Evolutionary conservation across 2,329 filamentous ascomycete species (phyloP).

Genomic region (Diplocarpon mali): DNA sequence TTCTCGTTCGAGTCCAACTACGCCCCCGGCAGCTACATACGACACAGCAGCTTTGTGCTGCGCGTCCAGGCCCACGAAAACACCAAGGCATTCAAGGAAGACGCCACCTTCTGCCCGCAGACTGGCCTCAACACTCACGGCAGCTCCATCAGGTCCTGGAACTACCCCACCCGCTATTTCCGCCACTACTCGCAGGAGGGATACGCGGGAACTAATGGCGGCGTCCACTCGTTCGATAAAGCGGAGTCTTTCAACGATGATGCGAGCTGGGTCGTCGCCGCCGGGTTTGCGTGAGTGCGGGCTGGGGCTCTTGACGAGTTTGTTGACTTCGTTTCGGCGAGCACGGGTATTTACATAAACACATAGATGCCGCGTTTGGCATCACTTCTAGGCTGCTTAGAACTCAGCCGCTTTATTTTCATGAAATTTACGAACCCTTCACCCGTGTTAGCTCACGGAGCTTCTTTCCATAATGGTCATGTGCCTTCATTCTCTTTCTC

Average conservation of each 20-base stretch:
- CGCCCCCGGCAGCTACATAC: conserved; percentile 45
- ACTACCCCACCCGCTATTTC: conserved; percentile 47
- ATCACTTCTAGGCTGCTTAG: no score
- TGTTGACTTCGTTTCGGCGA: no score
- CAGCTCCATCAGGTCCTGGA: conserved; percentile 44
- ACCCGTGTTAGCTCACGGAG: no score
- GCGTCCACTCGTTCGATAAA: conserved; percentile 42
- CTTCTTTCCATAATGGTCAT: no score
- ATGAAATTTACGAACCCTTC: no score
- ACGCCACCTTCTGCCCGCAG: conserved; percentile 52
- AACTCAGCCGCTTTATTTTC: no score
- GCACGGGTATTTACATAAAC: no score
- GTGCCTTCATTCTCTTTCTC: no score
- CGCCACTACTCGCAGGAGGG: conserved; percentile 39
- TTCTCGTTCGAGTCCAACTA: conserved; percentile 51
- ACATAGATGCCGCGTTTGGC: no score
- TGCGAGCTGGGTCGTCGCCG: conserved; percentile 38
- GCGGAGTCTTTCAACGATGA: conserved; percentile 40
- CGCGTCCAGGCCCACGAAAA: conserved; percentile 39
- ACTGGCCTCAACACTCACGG: conserved; percentile 39
- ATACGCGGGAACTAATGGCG: conserved; percentile 43
- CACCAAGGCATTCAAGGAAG: conserved; percentile 45
- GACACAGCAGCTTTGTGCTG: conserved; percentile 44
- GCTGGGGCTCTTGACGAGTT: no score
- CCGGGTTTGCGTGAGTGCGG: conserved; percentile 32